Evolutionary conservation across 352 stramenopile genomes (phyloP), one percentile per base, ranked within the genome.

Genomic region (Phytophthora pisi): DNA sequence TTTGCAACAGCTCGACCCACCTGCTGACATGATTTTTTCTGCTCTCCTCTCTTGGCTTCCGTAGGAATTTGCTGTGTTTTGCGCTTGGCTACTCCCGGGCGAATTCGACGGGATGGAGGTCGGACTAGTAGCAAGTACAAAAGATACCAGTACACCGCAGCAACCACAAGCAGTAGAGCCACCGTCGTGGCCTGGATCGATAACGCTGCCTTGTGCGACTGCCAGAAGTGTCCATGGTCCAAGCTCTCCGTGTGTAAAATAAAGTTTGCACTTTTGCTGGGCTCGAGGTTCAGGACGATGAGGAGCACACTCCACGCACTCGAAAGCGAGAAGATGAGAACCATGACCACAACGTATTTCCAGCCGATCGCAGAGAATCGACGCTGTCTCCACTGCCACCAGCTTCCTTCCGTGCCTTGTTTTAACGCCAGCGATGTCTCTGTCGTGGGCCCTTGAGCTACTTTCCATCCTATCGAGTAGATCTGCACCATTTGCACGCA

Each of bases 231-330:
- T 1, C 75, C 69, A 49, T 73, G 30, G 18, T 84, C 76, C 20
- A 78, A 61, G 18, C 51, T 64, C 6, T 51, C 57, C 3, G 76
- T 88, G 36, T 66, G 49, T 55, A 82, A 77, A 55, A 79, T 50
- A 18, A 20, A 63, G 51, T 85, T 82, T 24, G 75, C 68, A 15
- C 61, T 85, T 46, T 49, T 40, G 26, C 69, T 78, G 2, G 76
- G 71, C 18, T 67, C 54, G 1, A 75, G 20, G 16, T 78, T 81
- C 16, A 88, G 34, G 1, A 71, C 31, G 36, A 88, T 46, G 28
- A 84, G 46, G 43, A 80, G 72, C 0, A 71, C n/a, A 54, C 64
- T 77, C 75, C 74, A 82, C 1, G 24, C 26, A 49, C 64, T 57
- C n/a, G 67, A 79, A 3, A 68, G 49, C 0, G 53, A 28, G 20